Percentiles rank a stretch among this genome's conserved stretches.
These are phyloP conservation scores for Coniochaeta sp. DNA, from an alignment of 2,329 filamentous ascomycete genomes.

Conservation along the genomic window DNA sequence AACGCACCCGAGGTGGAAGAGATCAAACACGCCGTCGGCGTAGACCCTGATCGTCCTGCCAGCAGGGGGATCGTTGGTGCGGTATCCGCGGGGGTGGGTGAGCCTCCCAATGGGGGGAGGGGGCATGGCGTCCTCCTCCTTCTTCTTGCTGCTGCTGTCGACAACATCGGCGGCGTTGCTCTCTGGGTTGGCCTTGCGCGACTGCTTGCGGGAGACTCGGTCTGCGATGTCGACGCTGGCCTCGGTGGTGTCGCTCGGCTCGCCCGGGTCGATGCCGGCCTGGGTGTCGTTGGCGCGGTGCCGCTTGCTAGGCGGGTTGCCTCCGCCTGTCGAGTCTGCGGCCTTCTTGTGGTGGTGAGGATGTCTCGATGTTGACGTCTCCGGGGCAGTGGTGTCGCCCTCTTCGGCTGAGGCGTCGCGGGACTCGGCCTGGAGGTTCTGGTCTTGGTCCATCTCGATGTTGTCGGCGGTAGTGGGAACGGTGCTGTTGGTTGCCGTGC, in stretches of 20 bases:
- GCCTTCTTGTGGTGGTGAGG: slow-evolving; percentile 53
- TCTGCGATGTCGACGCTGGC: slow-evolving; percentile 61
- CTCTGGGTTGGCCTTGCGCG: slow-evolving; percentile 38
- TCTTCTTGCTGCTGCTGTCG: slow-evolving; percentile 32
- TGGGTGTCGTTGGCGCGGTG: slow-evolving; percentile 1
- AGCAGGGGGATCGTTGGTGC: slow-evolving; percentile 79
- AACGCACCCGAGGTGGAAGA: slow-evolving; percentile 90
- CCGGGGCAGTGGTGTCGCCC: slow-evolving; percentile 63
- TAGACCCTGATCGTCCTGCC: slow-evolving; percentile 88
- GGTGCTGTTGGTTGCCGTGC: slow-evolving; percentile 52
- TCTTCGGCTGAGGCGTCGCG: slow-evolving; percentile 81
- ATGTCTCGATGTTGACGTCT: slow-evolving; percentile 33
- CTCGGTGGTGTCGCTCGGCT: slow-evolving; percentile 64
- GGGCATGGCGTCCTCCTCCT: slow-evolving; percentile 46
- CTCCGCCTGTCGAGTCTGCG: slow-evolving; percentile 55
- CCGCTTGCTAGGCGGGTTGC: slow-evolving; percentile 45
- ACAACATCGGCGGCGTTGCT: slow-evolving; percentile 29
- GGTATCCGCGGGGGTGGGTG: slow-evolving; percentile 80
- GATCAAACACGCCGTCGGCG: slow-evolving; percentile 94
- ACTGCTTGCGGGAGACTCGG: slow-evolving; percentile 46
- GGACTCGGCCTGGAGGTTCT: slow-evolving; percentile 59
- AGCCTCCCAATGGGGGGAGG: slow-evolving; percentile 73
- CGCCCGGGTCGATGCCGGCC: slow-evolving; percentile 50
- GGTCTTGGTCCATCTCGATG: slow-evolving; percentile 40
- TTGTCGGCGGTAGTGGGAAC: slow-evolving; percentile 32